Evolutionary conservation across 495 filamentous ascomycete genomes (phyloP), one percentile per base, ranked within the genome.

Genomic region (Podospora sp.): DNA sequence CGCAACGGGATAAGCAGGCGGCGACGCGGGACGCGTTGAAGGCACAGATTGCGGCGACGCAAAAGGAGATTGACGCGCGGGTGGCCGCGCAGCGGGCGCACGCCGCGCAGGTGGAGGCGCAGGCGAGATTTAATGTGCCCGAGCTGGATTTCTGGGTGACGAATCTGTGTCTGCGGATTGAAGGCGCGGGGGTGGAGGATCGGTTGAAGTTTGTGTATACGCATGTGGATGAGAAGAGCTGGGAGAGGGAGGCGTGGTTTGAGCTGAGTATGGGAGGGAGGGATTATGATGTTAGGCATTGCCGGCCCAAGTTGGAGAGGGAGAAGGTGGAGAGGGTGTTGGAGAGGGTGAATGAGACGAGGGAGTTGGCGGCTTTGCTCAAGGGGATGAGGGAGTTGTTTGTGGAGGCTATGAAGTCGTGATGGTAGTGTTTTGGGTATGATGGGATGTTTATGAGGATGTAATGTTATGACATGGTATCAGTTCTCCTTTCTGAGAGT

Each of bases 81-180:
- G 69, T 87, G 59, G 80, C 85, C 21, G 77, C 80, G 62, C 82
- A 87, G 76, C 74, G 81, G 24, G 80, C 80, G 64, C 79, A 85
- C 73, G 79, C 81, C 26, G 84, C 86, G 60, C 84, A 91, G 67
- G 73, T 94, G 26, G 91, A 96, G 74, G 83, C 88, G 29, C 94
- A 97, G 78, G 84, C 90, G 40, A 85, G 92, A 51, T 89, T 91
- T 67, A 97, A 98, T 77, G 85, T 90, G 52, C 95, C 95, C 2
- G 95, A 99, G 77, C 83, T 98, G 49, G 90, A 92, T 49, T 98
- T 99, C 77, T 99, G 96, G 96, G 89, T 96, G 73, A 89, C 91
- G 64, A 92, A 92, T 75, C 81, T 99, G 67, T 91, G 94, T 65
- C 72, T 98, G 80, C 83, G 90, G 60, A 94, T 99, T 74, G 94